Conservation (phyloP, 345 rosid genomes). For the Carallia pectinifolia region DNA sequence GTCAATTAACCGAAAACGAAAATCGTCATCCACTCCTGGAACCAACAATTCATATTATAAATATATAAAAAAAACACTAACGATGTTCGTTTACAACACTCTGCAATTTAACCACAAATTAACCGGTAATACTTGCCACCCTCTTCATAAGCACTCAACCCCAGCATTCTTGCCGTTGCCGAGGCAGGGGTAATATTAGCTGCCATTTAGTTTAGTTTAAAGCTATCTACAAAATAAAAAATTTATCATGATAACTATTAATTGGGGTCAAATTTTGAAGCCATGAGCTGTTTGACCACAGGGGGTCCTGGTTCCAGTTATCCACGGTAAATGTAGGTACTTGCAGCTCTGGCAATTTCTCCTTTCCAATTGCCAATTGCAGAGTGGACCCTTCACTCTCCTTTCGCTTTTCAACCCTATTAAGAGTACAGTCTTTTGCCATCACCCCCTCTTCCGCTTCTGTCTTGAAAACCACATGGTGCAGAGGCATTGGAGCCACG, state of each 20-base stretch:
- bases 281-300: constrained; percentile 71
- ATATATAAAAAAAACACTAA: too few species aligned
- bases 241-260: not conserved
- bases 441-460: constrained; percentile 28
- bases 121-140: too few species aligned
- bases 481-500: constrained; percentile 10
- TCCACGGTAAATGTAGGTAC: constrained; percentile 55
- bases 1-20: too few species aligned
- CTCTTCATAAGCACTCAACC: not conserved
- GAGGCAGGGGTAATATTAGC: not conserved
- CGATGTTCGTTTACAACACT: too few species aligned
- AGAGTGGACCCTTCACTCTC: constrained; percentile 31
- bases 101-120: too few species aligned
- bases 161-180: not conserved
- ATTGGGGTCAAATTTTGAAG: constrained; percentile 57
- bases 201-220: not conserved
- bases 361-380: constrained; percentile 43
- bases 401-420: constrained; percentile 5
- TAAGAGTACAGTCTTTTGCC: not conserved
- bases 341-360: constrained; percentile 59
- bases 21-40: too few species aligned
- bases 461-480: constrained; percentile 36
- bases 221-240: constrained; percentile 1
- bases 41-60: too few species aligned
- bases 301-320: constrained; percentile 59